Evolutionary conservation across 352 stramenopile species (phyloP).

Genomic region (Achlya hypogyna): DNA sequence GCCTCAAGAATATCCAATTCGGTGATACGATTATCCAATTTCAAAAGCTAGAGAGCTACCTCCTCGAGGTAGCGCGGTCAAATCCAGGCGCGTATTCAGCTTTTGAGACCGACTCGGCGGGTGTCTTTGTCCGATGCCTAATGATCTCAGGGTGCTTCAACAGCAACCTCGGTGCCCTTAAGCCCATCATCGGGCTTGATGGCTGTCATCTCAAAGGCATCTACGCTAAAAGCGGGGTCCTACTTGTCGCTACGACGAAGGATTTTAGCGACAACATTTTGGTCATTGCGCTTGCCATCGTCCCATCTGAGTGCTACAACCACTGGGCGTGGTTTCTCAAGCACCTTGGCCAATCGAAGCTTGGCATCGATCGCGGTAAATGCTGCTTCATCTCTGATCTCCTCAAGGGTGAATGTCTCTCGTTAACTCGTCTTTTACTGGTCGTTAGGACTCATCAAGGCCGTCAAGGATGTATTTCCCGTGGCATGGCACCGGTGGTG

Average conservation of each 20-base stretch:
- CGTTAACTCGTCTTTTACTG: neutral
- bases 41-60: no score
- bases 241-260: neutral
- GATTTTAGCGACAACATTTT: neutral
- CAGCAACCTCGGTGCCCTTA: no score
- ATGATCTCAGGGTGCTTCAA: no score
- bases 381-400: neutral
- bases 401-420: neutral
- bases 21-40: no score
- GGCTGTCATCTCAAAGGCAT: neutral
- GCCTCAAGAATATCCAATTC: no score
- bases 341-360: neutral
- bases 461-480: neutral
- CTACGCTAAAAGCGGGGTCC: neutral
- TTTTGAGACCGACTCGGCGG: no score
- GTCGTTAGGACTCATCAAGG: neutral
- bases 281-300: neutral
- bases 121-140: no score
- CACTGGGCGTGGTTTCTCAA: neutral
- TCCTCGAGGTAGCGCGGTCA: no score
- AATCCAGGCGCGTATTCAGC: no score
- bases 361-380: neutral
- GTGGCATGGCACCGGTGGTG: neutral
- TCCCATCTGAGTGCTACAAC: neutral
- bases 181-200: neutral